Evolutionary conservation across 805 yeast species (phyloP), one percentile per base, ranked within the genome.

Genomic region (Starmerella gropengiesseri): DNA sequence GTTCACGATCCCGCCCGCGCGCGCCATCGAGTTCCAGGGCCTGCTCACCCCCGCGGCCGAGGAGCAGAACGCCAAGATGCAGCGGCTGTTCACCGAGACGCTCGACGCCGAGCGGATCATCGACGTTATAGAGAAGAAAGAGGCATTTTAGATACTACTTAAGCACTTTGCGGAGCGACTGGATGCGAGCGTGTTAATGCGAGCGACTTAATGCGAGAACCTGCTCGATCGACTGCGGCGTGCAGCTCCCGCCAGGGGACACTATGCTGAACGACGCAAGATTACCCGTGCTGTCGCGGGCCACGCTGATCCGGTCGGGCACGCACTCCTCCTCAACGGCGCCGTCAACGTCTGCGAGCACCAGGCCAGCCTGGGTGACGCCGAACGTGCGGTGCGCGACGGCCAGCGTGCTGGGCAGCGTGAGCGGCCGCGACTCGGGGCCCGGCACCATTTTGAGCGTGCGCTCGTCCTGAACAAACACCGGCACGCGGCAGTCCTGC

Each of bases 331-430:
- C 93, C 59, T 85, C 95, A 5, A 86, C 80, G 47, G 81, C 89
- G 12, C 93, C 93, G 57, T 84, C 93, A 31, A 83, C 55, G 56
- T 85, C 95, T 1, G 82, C 77, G 36, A 85, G 58, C 13, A 83
- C 53, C 0, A 75, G 64, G 1, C 46, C 46, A 31, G 38, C 37
- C 6, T 22, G 27, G 14, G 71, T 68, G 1, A 80, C 60, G 11
- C 93, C 94, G 57, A 74, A 78, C 3, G 51, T 46, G 40, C 77
- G 74, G 3, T 70, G 65, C 5, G 67, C 58, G 43, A 50, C 61
- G 4, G 52, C 55, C 1, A 53, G 49, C 36, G 69, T 62, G 26
- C 77, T 47, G 4, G 55, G 47, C 32, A 84, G 60, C 3, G 62
- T 59, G 14, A 60, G 52, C 14, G 56, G 31, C 58, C 49, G 20